Evolutionary conservation across 2,329 filamentous ascomycete genomes (phyloP).

Genomic region (Cercospora berteroae): DNA sequence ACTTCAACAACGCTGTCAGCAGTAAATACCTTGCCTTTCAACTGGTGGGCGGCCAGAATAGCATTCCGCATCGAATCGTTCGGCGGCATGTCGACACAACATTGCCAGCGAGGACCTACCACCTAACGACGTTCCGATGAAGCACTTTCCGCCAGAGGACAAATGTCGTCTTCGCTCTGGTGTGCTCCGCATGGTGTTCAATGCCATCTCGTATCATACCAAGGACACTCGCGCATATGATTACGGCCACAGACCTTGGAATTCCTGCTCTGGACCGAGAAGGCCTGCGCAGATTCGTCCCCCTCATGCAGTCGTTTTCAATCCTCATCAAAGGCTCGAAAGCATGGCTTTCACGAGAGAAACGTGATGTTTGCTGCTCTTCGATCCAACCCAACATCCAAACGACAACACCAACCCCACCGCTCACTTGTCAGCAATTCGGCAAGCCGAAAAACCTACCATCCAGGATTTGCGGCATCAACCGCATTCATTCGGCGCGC

Average conservation of each 20-base stretch:
- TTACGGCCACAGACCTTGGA: neutral
- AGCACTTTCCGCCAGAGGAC: neutral
- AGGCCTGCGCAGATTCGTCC: no score
- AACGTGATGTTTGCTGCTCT: no score
- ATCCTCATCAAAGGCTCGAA: no score
- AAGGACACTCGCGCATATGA: neutral
- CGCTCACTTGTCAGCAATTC: neutral
- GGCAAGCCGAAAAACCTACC: neutral
- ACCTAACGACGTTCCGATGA: neutral
- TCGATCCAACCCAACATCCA: no score
- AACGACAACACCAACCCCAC: no score
- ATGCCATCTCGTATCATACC: neutral
- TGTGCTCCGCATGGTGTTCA: neutral
- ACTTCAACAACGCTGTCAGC: neutral
- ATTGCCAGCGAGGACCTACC: neutral
- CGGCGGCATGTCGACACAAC: neutral
- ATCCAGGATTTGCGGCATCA: neutral
- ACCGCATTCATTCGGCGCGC: neutral
- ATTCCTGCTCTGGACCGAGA: neutral
- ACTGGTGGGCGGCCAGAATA: no score
- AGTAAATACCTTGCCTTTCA: neutral
- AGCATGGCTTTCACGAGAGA: no score
- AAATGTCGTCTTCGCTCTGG: neutral
- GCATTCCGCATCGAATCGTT: neutral
- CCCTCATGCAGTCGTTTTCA: no score